phyloP scores from a whole-genome alignment of 2,329 filamentous ascomycete genomes.

The Meredithiella fracta region DNA sequence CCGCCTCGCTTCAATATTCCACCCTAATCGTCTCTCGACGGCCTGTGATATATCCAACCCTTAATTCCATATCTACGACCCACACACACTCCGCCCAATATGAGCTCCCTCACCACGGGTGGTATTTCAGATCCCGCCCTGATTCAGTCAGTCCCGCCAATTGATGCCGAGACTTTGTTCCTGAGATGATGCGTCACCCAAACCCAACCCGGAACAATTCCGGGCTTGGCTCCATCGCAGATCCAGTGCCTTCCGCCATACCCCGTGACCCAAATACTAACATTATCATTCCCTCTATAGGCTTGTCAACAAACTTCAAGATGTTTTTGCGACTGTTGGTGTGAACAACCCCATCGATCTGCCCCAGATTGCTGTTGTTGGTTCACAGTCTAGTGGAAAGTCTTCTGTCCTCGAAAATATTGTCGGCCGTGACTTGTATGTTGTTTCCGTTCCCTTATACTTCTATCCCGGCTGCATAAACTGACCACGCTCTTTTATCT shows the following conservation, averaged over 20 bases:
- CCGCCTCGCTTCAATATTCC: background rate
- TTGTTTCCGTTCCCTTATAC: slow-evolving; percentile 17
- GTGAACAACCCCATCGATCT: slow-evolving; percentile 99
- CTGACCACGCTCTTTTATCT: slow-evolving; percentile 17
- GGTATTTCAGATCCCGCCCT: slow-evolving; percentile 51
- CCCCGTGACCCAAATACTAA: slow-evolving; percentile 12
- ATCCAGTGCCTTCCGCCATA: background rate
- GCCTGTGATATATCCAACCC: background rate
- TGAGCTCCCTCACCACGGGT: slow-evolving; percentile 23
- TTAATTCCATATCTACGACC: background rate
- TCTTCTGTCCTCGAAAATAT: slow-evolving; percentile 98
- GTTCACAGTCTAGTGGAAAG: slow-evolving; percentile 97
- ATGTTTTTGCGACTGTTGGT: slow-evolving; percentile 96
- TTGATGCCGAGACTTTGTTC: background rate
- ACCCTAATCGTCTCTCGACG: background rate
- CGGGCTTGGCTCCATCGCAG: background rate
- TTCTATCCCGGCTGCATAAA: slow-evolving; percentile 10
- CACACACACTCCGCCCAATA: slow-evolving; percentile 1
- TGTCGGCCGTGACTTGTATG: slow-evolving; percentile 95
- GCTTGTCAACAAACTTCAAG: slow-evolving; percentile 96
- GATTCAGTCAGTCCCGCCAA: slow-evolving; percentile 35
- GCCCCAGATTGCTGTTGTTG: slow-evolving; percentile 94
- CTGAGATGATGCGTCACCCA: background rate
- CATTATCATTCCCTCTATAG: slow-evolving; percentile 22
- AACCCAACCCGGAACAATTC: too few relatives aligned